phyloP scores from a whole-genome alignment of 345 rosid species.

The Carallia pectinifolia region DNA sequence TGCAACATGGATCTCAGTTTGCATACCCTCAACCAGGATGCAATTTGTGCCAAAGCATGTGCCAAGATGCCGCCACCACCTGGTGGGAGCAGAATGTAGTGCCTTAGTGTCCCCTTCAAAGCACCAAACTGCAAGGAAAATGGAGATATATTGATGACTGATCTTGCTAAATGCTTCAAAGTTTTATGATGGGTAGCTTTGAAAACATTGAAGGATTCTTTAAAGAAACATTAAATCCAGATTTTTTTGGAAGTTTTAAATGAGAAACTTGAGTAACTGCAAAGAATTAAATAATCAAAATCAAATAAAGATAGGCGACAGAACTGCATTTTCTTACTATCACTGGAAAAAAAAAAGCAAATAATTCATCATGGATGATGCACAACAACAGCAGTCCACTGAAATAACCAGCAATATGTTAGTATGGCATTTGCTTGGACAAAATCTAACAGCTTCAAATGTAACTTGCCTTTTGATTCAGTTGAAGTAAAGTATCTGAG shows the following conservation, averaged over 20 bases:
- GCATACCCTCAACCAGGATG: slow-evolving; percentile 83
- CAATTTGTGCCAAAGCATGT: slow-evolving; percentile 70
- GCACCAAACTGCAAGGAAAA: slow-evolving; percentile 58
- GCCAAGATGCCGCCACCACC: slow-evolving; percentile 89
- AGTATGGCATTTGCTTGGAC: too few species aligned
- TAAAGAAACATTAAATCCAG: too few species aligned
- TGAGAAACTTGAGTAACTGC: too few species aligned
- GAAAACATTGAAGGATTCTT: neutral
- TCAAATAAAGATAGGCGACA: neutral
- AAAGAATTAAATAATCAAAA: neutral
- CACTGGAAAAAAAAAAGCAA: neutral
- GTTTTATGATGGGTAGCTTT: neutral
- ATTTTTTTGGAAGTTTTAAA: too few species aligned
- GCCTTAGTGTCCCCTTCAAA: slow-evolving; percentile 76
- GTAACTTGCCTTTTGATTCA: slow-evolving; percentile 69
- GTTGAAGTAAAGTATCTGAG: slow-evolving; percentile 61
- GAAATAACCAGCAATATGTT: neutral
- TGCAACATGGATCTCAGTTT: slow-evolving; percentile 10
- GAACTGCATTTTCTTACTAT: neutral
- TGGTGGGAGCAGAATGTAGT: slow-evolving; percentile 82
- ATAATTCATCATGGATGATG: neutral
- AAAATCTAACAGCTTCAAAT: neutral
- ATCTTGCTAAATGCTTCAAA: neutral
- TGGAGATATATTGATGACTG: neutral
- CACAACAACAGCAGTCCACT: slow-evolving; percentile 1